Evolutionary conservation across 1,284 basidiomycete genomes (phyloP), one percentile per base, ranked within the genome.

Genomic region (Lentinula novae-zelandiae): DNA sequence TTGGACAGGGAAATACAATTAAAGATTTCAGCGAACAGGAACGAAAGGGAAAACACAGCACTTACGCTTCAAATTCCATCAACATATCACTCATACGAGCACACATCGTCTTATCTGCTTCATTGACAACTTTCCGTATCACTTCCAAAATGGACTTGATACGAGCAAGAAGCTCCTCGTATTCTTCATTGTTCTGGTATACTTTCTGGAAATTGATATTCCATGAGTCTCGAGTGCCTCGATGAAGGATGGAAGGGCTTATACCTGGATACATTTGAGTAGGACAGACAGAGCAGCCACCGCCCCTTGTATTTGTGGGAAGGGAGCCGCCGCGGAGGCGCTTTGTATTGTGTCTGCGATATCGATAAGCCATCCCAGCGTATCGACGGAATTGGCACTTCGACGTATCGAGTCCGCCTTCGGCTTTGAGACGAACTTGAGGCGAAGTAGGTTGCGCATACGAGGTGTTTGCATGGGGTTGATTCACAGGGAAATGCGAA

Each of bases 351-450:
- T 54, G 17, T 39, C 20, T 15, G 36, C 53, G 5, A 31, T 40
- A 31, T 54, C 53, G 22, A 54, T 42, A 42, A 54, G 53, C 53
- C 53, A 54, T 31, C 53, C 53, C 39, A 54, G 53, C 8, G 27
- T 0, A 39, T 54, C 53, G 7, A 15, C 15, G 13, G 53, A 31
- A 42, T 27, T 46, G 44, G 40, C 40, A n/a, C 20, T 33, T 50
- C 49, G 13, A n/a, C 6, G 20, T 0, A 15, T 50, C 7, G 31
- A n/a, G 27, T 8, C 33, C 17, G 49, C 10, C 20, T 54, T 54
- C 10, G 53, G 17, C 17, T 54, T 54, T 2, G 53, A 20, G 22
- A 54, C 38, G 8, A 54, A 54, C 5, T 42, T 54, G 39, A 54
- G 53, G 13, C 53, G 38, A 22, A 54, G 53, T 0, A 54, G 53